A percentile compares a stretch with the other conserved stretches of the same genome.
These are phyloP conservation scores for Hyphopichia khmerensis DNA, from an alignment of 1,139 yeast species.

Conservation along the genomic window DNA sequence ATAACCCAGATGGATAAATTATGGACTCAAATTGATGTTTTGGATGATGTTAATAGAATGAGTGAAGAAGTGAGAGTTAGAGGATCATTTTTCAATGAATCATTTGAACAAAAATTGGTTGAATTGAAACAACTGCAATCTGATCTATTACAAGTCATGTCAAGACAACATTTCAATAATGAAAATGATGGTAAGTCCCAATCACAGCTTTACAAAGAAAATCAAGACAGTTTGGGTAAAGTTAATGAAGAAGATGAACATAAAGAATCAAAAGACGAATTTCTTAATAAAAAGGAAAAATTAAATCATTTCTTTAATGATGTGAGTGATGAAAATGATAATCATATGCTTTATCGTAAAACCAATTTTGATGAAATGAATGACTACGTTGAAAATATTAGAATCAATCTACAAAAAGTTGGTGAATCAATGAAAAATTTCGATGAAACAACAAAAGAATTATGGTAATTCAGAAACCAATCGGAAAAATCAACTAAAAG, in stretches of 20 bases:
- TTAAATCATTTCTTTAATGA: constrained; percentile 21
- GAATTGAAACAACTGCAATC: constrained; percentile 62
- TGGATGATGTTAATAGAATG: constrained; percentile 75
- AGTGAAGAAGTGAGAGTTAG: constrained; percentile 53
- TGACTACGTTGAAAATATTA: constrained; percentile 36
- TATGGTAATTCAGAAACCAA: too few species aligned
- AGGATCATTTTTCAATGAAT: constrained; percentile 62
- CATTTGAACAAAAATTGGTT: constrained; percentile 56
- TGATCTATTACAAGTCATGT: constrained; percentile 57
- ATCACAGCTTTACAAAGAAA: constrained; percentile 22
- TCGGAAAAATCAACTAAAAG: too few species aligned
- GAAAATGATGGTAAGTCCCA: constrained; percentile 13
- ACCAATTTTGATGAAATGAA: constrained; percentile 41
- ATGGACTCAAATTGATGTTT: constrained; percentile 86
- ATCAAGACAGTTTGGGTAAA: neutral
- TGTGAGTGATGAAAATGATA: constrained; percentile 7
- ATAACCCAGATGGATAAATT: constrained; percentile 67
- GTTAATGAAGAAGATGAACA: constrained; percentile 10
- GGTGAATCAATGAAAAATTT: constrained; percentile 43
- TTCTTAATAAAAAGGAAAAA: constrained; percentile 4
- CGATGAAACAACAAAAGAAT: constrained; percentile 36
- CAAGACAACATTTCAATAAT: constrained; percentile 29
- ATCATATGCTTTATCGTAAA: constrained; percentile 19
- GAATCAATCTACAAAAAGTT: constrained; percentile 29
- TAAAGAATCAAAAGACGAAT: neutral